Percentiles rank a stretch among this genome's conserved stretches.
Conservation (phyloP, 2,329 filamentous ascomycete genomes). For the Xylariaceae sp. region DNA sequence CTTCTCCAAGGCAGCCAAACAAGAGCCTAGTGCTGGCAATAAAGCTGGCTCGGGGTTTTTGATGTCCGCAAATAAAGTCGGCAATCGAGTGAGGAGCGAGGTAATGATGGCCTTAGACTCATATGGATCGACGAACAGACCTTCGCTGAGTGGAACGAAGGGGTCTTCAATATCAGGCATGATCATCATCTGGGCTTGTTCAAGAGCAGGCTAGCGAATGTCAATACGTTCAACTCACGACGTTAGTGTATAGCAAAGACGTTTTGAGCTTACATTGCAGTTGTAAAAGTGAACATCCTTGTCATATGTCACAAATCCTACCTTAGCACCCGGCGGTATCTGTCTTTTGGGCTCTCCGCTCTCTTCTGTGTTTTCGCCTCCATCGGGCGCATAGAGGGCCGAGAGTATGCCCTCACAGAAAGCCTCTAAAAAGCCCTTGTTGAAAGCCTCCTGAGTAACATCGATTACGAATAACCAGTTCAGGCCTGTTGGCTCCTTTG, state of each 20-base stretch:
- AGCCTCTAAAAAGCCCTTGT: constrained; percentile 87
- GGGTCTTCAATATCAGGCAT: constrained; percentile 98
- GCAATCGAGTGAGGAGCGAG: constrained; percentile 82
- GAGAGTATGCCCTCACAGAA: constrained; percentile 88
- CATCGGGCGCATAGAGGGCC: constrained; percentile 78
- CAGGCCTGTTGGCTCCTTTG: constrained; percentile 86
- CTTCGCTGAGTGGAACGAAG: constrained; percentile 89
- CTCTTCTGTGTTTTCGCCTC: constrained; percentile 57
- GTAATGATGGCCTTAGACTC: constrained; percentile 84
- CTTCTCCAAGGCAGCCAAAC: constrained; percentile 78
- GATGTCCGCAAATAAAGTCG: constrained; percentile 82
- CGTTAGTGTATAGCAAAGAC: neutral
- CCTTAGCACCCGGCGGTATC: constrained; percentile 80
- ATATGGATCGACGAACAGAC: constrained; percentile 92
- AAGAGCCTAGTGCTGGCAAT: constrained; percentile 82
- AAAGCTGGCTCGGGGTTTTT: constrained; percentile 92
- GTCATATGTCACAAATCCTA: constrained; percentile 96
- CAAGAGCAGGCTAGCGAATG: constrained; percentile 66
- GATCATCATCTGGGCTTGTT: constrained; percentile 96
- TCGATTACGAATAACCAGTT: constrained; percentile 92
- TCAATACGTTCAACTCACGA: constrained; percentile 7
- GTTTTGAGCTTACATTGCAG: constrained; percentile 67
- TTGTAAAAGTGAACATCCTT: constrained; percentile 99
- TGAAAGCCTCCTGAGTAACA: constrained; percentile 88
- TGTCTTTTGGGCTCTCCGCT: constrained; percentile 59